phyloP scores from a whole-genome alignment of 106 monocot genomes.

The Cymbidium sinense region DNA sequence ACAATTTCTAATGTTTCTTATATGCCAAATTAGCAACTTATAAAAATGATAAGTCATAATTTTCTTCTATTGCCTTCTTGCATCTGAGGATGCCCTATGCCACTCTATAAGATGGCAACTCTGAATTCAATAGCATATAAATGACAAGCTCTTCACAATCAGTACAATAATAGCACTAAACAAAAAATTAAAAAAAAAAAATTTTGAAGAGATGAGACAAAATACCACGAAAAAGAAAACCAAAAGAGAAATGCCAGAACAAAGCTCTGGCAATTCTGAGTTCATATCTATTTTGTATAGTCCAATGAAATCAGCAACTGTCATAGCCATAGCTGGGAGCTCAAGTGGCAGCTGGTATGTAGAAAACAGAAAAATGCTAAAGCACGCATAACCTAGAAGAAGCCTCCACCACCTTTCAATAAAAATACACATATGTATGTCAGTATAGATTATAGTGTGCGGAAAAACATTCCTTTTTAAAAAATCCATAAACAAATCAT shows the following conservation, averaged over 20 bases:
- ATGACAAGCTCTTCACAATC: no score
- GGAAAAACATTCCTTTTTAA: not conserved
- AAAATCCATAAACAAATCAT: not conserved
- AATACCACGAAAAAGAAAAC: constrained; percentile 84
- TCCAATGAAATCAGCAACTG: constrained; percentile 78
- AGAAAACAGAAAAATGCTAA: constrained; percentile 78
- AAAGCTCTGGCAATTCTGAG: constrained; percentile 73
- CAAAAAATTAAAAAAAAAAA: not conserved
- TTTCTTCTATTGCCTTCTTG: no score
- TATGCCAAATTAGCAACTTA: no score
- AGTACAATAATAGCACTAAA: no score
- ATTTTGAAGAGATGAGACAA: not conserved
- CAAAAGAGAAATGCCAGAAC: constrained; percentile 61
- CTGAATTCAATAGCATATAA: no score
- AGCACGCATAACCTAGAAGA: constrained; percentile 68
- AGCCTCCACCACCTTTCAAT: constrained; percentile 81
- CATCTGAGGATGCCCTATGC: no score
- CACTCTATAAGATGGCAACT: no score
- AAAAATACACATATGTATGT: not conserved
- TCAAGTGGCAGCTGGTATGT: constrained; percentile 74
- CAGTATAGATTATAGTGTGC: not conserved
- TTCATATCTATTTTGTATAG: constrained; percentile 58
- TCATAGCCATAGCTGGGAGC: constrained; percentile 38
- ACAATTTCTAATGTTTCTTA: no score
- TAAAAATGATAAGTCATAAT: no score